Base-by-base conservation (phyloP, 2,329 filamentous ascomycete genomes). In the Huntiella bhutanensis region DNA sequence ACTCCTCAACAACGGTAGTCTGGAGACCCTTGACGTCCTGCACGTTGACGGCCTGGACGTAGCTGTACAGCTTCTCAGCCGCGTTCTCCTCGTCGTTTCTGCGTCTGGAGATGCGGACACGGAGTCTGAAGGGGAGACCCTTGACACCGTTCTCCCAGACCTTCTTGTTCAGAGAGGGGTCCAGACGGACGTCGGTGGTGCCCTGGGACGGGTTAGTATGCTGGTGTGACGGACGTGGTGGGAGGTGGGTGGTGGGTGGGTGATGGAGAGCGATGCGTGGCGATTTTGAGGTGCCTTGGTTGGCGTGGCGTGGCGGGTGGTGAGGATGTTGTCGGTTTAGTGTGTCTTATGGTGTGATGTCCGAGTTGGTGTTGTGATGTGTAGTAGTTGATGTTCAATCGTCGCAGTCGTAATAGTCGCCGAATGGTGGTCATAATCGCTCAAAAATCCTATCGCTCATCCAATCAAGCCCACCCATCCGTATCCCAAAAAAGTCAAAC, bases 141-240 rank as follows among this genome's bases (percentile, higher is more conserved):
- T 96, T 98, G 75, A 98, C 80, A 68, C 91, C 91, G 64, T 81
- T 75, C 73, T 98, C 91, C 91, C 91, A 98, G 67, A 98, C 88
- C 79, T 98, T 96, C 84, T 98, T 98, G 82, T 98, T 98, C 63
- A 98, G 73, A 73, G 91, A 82, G 63, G 91, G 91, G 77, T 98
- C 91, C 64, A 98, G 71, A 61, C 91, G 91, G 71, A 98, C 91
- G 66, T 98, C 91, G 62, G 75, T 70, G 70, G 91, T 98, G 65
- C 88, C 88, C 91, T 98, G 58, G 51, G 16, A 11, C 16, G 28
- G 34, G 13, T 11, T 16, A 8, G 41, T 43, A 34, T 34, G 32
- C 13, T 16, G 41, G 16, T 15, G 28, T 17, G n/a, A n/a, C 8
- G 41, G 17, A 16, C 1, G 28, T 33, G 13, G 32, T n/a, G 3